Conservation (phyloP, 2,329 filamentous ascomycete genomes). For the Allantophomopsis lycopodina region DNA sequence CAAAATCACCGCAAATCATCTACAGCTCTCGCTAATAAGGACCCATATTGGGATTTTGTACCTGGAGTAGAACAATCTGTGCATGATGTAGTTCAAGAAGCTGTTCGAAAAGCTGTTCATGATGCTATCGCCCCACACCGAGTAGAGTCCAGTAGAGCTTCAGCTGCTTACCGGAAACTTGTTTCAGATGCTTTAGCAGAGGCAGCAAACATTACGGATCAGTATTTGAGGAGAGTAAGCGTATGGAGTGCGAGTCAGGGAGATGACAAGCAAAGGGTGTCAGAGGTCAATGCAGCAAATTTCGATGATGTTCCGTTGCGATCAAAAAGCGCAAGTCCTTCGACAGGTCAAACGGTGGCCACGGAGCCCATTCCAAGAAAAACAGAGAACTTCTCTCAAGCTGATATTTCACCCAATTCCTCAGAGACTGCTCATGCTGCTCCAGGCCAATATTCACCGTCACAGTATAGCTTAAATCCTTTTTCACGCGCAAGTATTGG, state of each 20-base stretch:
- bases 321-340: no score
- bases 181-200: slow-evolving; percentile 11
- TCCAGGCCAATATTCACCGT: not conserved
- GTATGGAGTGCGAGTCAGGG: slow-evolving; percentile 4
- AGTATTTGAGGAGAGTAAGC: slow-evolving; percentile 9
- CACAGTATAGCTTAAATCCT: not conserved
- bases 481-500: no score
- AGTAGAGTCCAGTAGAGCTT: slow-evolving; percentile 6
- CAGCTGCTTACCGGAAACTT: slow-evolving; percentile 10
- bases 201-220: slow-evolving; percentile 11
- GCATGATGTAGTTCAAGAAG: slow-evolving; percentile 13
- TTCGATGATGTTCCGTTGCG: no score
- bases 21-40: slow-evolving; percentile 3
- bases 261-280: no score
- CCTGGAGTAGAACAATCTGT: slow-evolving; percentile 13
- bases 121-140: slow-evolving; percentile 9
- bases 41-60: slow-evolving; percentile 15
- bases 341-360: no score
- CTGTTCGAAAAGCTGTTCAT: slow-evolving; percentile 12
- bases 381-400: no score
- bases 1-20: not conserved
- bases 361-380: no score
- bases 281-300: no score
- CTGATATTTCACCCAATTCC: no score
- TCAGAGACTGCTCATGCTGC: not conserved